These are phyloP conservation scores for Botryobasidium botryosum DNA, from an alignment of 768 basidiomycete genomes.

Conservation along the genomic window DNA sequence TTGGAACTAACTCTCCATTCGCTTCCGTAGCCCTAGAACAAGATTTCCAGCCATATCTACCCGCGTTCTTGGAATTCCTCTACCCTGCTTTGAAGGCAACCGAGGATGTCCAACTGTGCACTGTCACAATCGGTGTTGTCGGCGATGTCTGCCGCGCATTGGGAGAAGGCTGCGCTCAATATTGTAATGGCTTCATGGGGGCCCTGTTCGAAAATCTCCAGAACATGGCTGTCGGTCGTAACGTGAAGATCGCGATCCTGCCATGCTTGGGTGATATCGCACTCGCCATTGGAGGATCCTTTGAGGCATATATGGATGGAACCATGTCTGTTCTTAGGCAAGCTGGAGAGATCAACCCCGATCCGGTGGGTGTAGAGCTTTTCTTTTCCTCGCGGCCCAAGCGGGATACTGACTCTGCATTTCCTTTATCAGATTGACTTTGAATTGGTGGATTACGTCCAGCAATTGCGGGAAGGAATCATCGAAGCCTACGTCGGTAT, in stretches of 20 bases:
- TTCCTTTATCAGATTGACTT: conserved; percentile 46
- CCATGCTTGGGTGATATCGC: conserved; percentile 96
- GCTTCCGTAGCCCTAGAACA: conserved; percentile 46
- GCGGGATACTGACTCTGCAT: not conserved
- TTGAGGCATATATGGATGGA: conserved; percentile 78
- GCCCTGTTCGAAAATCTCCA: conserved; percentile 82
- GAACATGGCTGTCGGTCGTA: conserved; percentile 76
- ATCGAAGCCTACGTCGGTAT: conserved; percentile 94
- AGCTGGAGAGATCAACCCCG: conserved; percentile 75
- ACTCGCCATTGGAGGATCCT: conserved; percentile 68
- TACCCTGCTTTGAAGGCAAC: conserved; percentile 79
- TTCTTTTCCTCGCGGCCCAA: not conserved
- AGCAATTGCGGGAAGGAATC: conserved; percentile 81
- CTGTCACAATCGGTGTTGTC: conserved; percentile 87
- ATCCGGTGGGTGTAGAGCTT: conserved; percentile 43
- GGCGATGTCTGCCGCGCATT: conserved; percentile 94
- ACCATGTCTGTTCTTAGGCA: conserved; percentile 85
- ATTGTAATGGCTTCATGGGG: conserved; percentile 79
- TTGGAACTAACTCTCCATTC: conserved; percentile 6
- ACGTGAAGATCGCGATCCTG: conserved; percentile 93
- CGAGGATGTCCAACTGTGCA: conserved; percentile 92
- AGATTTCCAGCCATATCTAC: conserved; percentile 67
- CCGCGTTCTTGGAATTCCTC: conserved; percentile 71
- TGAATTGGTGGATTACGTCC: conserved; percentile 85
- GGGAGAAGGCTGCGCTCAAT: conserved; percentile 66